Base-by-base conservation (phyloP, 1,284 basidiomycete species). In the Microbotryum silenes-acaulis region DNA sequence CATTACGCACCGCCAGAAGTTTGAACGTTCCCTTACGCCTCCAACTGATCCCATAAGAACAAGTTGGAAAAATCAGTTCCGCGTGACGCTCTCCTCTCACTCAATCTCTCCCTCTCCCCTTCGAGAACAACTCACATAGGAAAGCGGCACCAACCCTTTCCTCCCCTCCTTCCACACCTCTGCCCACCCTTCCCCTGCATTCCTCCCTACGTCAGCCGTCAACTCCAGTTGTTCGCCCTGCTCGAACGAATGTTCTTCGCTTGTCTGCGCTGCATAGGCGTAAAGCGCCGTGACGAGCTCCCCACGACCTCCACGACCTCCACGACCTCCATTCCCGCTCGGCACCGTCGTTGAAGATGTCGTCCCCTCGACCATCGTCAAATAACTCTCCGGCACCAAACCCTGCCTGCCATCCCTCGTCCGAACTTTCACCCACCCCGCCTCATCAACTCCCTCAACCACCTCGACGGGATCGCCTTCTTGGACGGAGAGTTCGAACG, bases 371-470 rank as follows among this genome's bases (percentile, higher is more conserved):
- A 70, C 70, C 31, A 75, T 66, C 68, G 83, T 79, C 46, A 90
- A 73, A 77, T 90, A 90, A 12, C 85, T 83, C 14, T 85, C 86
- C 20, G 89, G 89, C 20, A 90, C 84, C 44, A 90, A 80, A 2
- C 88, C 88, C 68, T 81, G 81, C 53, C 79, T 79, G 52, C 84
- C 83, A 27, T 76, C 74, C 44, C 74, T 68, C 70, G 85, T 81
- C 23, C 77, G 74, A 8, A 89, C 85, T 74, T 89, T 90, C n/a
- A 86, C 81, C 88, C 88, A 90, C 4, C 88, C 88, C 16, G 86
- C 87, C 6, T 85, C 87, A 70, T 90, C 88, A 69, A 90, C 87
- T 60, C 82, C 79, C 70, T 88, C 86, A 2, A 87, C 67, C 27
- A 91, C 78, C 63, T 78, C 77, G 18, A 90, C 85, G 1, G 68